Conservation (phyloP, 805 yeast genomes). For the Ogataea trehalophila region DNA sequence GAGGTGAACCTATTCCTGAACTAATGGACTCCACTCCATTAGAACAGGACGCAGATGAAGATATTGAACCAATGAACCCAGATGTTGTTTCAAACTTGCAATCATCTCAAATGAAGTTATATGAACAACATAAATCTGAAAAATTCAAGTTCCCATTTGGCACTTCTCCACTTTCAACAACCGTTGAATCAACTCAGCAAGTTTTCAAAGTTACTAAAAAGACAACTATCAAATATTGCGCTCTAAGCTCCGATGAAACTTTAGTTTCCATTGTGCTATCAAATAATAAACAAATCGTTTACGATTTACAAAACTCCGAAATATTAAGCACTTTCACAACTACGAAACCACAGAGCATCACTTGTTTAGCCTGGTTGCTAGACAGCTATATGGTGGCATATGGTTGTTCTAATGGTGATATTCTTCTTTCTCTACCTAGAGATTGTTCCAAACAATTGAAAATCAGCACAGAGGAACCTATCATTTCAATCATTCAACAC, state of each 20-base stretch:
- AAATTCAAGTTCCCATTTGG: conserved; percentile 14
- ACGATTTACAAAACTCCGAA: not conserved
- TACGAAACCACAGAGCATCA: not conserved
- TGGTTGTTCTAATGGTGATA: not conserved
- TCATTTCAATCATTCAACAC: not conserved
- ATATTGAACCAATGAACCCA: conserved; percentile 1
- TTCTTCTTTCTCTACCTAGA: not conserved
- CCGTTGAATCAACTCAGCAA: not conserved
- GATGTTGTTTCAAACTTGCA: conserved; percentile 4
- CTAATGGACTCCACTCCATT: not conserved
- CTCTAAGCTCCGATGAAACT: not conserved
- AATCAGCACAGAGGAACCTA: not conserved
- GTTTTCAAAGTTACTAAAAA: not conserved
- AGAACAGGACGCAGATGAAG: conserved; percentile 23
- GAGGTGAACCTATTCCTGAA: conserved; percentile 11
- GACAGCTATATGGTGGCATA: not conserved
- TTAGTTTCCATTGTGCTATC: not conserved
- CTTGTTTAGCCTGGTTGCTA: not conserved
- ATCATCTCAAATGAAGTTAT: conserved; percentile 16
- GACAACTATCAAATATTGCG: not conserved
- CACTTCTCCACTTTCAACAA: not conserved
- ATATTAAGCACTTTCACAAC: not conserved
- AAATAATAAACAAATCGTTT: not conserved
- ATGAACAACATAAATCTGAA: conserved; percentile 16
- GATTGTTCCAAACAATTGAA: no score